Evolutionary conservation across 2,329 filamentous ascomycete species (phyloP).

Genomic region (Tolypocladium ovalisporum): DNA sequence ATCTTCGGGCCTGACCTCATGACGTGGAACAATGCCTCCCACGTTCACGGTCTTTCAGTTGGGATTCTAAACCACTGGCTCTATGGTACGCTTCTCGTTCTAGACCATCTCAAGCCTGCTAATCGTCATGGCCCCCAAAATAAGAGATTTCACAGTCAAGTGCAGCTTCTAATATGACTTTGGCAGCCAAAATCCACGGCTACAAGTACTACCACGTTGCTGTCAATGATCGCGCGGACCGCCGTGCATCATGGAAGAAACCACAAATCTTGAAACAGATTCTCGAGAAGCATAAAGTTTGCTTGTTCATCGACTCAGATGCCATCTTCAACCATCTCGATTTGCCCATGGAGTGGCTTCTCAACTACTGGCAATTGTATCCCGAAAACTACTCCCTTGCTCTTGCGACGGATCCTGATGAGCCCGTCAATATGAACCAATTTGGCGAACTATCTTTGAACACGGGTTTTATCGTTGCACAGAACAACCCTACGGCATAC

Average conservation of each 20-base stretch:
- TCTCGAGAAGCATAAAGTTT: slow-evolving; percentile 30
- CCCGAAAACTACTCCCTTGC: slow-evolving; percentile 28
- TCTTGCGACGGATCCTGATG: slow-evolving; percentile 27
- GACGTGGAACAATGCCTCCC: slow-evolving; percentile 21
- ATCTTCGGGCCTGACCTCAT: slow-evolving; percentile 24
- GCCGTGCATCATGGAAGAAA: slow-evolving; percentile 35
- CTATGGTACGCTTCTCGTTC: slow-evolving; percentile 21
- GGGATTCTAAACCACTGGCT: slow-evolving; percentile 34
- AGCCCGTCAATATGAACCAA: slow-evolving; percentile 26
- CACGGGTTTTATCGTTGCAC: slow-evolving; percentile 43
- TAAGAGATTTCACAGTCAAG: too few species aligned
- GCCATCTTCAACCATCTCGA: slow-evolving; percentile 32
- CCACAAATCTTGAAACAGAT: slow-evolving; percentile 28
- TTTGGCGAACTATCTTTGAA: slow-evolving; percentile 33
- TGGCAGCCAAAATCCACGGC: slow-evolving; percentile 33
- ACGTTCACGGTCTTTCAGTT: slow-evolving; percentile 25
- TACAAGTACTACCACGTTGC: slow-evolving; percentile 36
- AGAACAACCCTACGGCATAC: slow-evolving; percentile 36
- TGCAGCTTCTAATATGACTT: too few species aligned
- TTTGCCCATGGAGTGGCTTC: slow-evolving; percentile 33
- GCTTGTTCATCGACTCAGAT: slow-evolving; percentile 33
- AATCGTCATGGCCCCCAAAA: too few species aligned
- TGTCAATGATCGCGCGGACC: slow-evolving; percentile 24
- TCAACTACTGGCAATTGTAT: slow-evolving; percentile 34
- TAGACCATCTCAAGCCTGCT: too few species aligned